A percentile compares a stretch with the other conserved stretches of the same genome.
phyloP scores from a whole-genome alignment of 805 yeast genomes.

The Candida montana region DNA sequence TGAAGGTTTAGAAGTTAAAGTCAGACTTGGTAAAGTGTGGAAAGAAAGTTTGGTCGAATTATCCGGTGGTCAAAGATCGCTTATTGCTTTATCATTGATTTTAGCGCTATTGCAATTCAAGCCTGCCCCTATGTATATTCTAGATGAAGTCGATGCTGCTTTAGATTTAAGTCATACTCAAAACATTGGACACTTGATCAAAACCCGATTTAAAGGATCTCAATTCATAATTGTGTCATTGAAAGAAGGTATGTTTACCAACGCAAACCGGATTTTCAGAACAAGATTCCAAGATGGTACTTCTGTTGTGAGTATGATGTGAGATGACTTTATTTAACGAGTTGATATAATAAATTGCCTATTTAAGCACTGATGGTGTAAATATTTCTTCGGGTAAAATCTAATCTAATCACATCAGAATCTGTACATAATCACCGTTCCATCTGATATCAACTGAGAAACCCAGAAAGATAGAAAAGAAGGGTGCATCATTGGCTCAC shows the following conservation, averaged over 20 bases:
- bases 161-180: conserved; percentile 95
- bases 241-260: conserved; percentile 97
- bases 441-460: no score
- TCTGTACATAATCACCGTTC: no score
- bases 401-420: no score
- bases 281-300: conserved; percentile 97
- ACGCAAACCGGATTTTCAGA: conserved; percentile 90
- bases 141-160: conserved; percentile 99
- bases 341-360: background rate
- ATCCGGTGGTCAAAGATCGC: conserved; percentile 95
- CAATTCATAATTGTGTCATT: conserved; percentile 95
- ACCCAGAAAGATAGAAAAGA: no score
- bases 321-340: conserved; percentile 12
- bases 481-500: no score
- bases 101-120: conserved; percentile 89
- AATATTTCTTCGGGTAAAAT: no score
- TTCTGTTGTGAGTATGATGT: conserved; percentile 77
- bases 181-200: conserved; percentile 93
- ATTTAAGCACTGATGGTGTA: no score
- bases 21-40: conserved; percentile 89
- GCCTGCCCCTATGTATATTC: conserved; percentile 97
- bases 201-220: conserved; percentile 90
- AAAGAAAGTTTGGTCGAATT: conserved; percentile 91
- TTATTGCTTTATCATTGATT: conserved; percentile 87
- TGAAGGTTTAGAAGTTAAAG: conserved; percentile 85